These are phyloP conservation scores for Kokia cookei DNA, from an alignment of 441 rosid species.

Conservation along the genomic window DNA sequence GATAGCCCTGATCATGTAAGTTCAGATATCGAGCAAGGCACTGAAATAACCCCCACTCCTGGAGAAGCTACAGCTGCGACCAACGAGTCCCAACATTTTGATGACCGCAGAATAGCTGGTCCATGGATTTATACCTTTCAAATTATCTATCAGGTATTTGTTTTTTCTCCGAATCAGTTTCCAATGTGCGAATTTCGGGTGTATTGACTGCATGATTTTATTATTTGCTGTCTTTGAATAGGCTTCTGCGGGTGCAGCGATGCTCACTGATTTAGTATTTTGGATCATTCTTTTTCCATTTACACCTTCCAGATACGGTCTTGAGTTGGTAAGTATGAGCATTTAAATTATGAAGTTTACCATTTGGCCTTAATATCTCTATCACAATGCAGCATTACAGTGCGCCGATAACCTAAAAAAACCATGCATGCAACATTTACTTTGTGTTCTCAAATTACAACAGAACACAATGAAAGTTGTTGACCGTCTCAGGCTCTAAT, in stretches of 20 bases:
- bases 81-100: slow-evolving; percentile 24
- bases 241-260: slow-evolving; percentile 80
- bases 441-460: neutral
- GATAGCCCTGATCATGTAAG: slow-evolving; percentile 11
- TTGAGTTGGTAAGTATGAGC: slow-evolving; percentile 62
- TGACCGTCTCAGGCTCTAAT: neutral
- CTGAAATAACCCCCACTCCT: slow-evolving; percentile 38
- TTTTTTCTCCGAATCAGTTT: neutral
- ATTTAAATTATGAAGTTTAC: neutral
- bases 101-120: slow-evolving; percentile 30
- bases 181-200: neutral
- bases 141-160: slow-evolving; percentile 64
- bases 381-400: neutral
- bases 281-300: slow-evolving; percentile 82
- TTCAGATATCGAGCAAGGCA: slow-evolving; percentile 49
- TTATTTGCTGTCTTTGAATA: slow-evolving; percentile 20
- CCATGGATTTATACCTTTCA: slow-evolving; percentile 56
- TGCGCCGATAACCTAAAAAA: neutral
- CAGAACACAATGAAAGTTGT: neutral
- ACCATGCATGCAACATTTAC: neutral
- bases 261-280: slow-evolving; percentile 83
- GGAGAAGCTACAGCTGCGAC: slow-evolving; percentile 24
- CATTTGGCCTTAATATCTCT: neutral
- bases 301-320: slow-evolving; percentile 32
- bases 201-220: neutral